phyloP scores from a whole-genome alignment of 768 basidiomycete species.

The Pleurotus salmoneostramineus region DNA sequence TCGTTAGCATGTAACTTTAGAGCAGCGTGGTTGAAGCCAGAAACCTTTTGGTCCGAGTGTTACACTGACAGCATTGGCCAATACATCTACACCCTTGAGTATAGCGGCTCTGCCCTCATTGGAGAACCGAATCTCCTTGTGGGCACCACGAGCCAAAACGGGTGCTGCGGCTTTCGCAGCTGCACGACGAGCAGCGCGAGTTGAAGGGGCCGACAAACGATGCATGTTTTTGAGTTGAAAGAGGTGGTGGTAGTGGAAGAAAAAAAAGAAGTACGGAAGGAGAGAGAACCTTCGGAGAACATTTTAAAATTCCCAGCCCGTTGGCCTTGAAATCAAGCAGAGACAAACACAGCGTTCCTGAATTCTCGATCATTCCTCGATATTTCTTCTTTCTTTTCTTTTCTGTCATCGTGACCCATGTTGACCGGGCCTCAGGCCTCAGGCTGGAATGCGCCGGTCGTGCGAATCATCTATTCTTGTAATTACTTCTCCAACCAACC shows the following conservation, averaged over 20 bases:
- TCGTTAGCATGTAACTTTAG: not conserved
- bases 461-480: too few relatives aligned
- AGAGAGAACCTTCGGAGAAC: not conserved
- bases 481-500: too few relatives aligned
- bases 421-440: too few relatives aligned
- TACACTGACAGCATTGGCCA: conserved; percentile 95
- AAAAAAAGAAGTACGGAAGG: conserved; percentile 8
- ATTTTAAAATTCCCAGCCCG: conserved; percentile 10
- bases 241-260: conserved; percentile 11
- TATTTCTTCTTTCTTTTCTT: not conserved
- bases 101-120: conserved; percentile 94
- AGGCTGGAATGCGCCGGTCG: too few relatives aligned
- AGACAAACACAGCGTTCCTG: not conserved
- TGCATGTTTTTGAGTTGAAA: conserved; percentile 49
- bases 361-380: not conserved
- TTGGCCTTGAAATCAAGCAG: conserved; percentile 6
- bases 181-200: conserved; percentile 64
- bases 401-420: not conserved
- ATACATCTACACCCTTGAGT: conserved; percentile 92
- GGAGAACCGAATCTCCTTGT: conserved; percentile 97
- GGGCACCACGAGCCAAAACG: conserved; percentile 61
- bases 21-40: conserved; percentile 11
- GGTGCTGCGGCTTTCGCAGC: conserved; percentile 55
- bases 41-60: conserved; percentile 94
- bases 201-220: conserved; percentile 63